Base-by-base conservation (phyloP, 352 stramenopile species). In the Globisporangium emineosum region DNA sequence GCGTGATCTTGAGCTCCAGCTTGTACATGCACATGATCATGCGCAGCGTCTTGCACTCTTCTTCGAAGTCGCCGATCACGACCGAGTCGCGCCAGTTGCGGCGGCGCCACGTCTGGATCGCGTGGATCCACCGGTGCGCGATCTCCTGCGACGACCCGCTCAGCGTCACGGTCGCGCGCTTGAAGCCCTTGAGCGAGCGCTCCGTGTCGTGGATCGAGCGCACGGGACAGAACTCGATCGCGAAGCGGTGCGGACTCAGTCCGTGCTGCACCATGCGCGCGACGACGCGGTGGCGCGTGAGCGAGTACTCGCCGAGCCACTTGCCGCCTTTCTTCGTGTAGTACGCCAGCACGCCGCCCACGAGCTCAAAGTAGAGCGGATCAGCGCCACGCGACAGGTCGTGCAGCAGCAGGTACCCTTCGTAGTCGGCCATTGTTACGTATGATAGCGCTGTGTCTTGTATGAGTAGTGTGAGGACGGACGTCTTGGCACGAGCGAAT, bases 321-420 rank as follows among this genome's bases (percentile, higher is more conserved):
- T 86, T 77, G 47, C 85, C 85, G 65, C 78, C 75, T 65, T 91
- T 88, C 70, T 80, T 86, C 57, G 77, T 74, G 68, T 79, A 93
- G 66, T 91, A 93, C 70, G 78, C 78, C 45, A 93, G 79, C 66
- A 91, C 66, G 0, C 85, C 85, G 55, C 76, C 69, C 47, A 83
- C 76, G 56, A 93, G 76, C 63, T 89, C 79, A 65, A 93, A 91
- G 67, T 88, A 93, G 45, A 93, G 72, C 30, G 85, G 85, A 60
- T 93, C 85, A 5, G 65, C 60, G 25, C 32, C 27, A 0, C 52
- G 65, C 9, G 56, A 51, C 4, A 67, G 73, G 69, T 85, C 81
- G 67, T 93, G 85, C 23, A 93, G 73, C 35, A 93, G 67, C 23
- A 93, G 62, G 69, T 81, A 93, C 21, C 85, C 85, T 79, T 91